phyloP scores from a whole-genome alignment of 164 flowering plant genomes.

The Pachysandra terminalis region DNA sequence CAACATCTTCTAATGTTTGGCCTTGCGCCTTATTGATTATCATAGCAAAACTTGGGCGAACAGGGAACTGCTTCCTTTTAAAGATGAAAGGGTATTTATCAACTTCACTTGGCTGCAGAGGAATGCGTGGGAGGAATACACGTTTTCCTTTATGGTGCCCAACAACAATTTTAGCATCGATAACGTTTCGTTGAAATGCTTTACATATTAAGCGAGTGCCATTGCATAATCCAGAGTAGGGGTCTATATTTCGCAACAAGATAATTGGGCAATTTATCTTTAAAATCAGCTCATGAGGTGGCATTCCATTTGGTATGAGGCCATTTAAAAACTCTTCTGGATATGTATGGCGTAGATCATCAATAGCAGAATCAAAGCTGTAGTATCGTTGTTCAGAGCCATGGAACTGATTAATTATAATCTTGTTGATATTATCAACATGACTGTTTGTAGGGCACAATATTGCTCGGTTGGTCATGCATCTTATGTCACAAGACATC shows the following conservation, averaged over 20 bases:
- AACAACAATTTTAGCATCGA: slow-evolving; percentile 12
- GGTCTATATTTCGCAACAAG: slow-evolving; percentile 14
- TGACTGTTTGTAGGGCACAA: too few relatives aligned
- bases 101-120: slow-evolving; percentile 1
- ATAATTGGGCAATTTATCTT: slow-evolving; percentile 9
- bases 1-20: background rate
- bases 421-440: too few relatives aligned
- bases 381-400: too few relatives aligned
- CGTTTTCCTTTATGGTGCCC: slow-evolving; percentile 2
- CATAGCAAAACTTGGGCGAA: slow-evolving; percentile 14
- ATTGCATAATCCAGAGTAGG: slow-evolving; percentile 11
- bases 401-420: too few relatives aligned
- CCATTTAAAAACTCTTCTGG: slow-evolving; percentile 4
- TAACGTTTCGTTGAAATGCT: slow-evolving; percentile 4
- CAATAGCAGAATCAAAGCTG: background rate
- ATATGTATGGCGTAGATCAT: background rate
- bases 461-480: too few relatives aligned
- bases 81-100: slow-evolving; percentile 4
- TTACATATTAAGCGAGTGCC: slow-evolving; percentile 14
- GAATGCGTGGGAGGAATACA: slow-evolving; percentile 10
- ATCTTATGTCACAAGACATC: too few relatives aligned
- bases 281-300: slow-evolving; percentile 5
- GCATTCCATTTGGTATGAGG: too few relatives aligned
- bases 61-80: slow-evolving; percentile 13
- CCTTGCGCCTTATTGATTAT: slow-evolving; percentile 24